Percentiles rank a stretch among this genome's conserved stretches.
phyloP scores from a whole-genome alignment of 2,329 filamentous ascomycete genomes.

The Didymellaceae sp. region DNA sequence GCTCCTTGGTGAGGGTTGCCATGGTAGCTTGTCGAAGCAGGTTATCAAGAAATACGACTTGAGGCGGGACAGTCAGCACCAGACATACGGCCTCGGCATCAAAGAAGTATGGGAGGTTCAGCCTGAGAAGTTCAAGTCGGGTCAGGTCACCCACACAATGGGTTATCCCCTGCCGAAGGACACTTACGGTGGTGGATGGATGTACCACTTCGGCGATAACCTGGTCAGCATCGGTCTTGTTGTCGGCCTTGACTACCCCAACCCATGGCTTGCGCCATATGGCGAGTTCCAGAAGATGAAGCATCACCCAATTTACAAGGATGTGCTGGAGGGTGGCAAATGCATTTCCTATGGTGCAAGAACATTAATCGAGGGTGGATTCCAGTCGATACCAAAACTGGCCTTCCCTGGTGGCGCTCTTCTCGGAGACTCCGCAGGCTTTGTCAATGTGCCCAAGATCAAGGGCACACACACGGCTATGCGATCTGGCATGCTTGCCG shows the following conservation, averaged over 20 bases:
- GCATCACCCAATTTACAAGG: slow-evolving; percentile 88
- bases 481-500: slow-evolving; percentile 95
- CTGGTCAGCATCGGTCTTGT: slow-evolving; percentile 91
- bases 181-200: slow-evolving; percentile 97
- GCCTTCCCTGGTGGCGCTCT: slow-evolving; percentile 94
- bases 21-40: slow-evolving; percentile 94
- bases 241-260: slow-evolving; percentile 91
- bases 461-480: slow-evolving; percentile 98
- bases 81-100: slow-evolving; percentile 92
- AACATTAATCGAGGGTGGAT: slow-evolving; percentile 90
- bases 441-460: slow-evolving; percentile 97
- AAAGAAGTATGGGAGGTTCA: slow-evolving; percentile 98
- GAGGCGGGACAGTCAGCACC: slow-evolving; percentile 84
- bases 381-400: slow-evolving; percentile 96
- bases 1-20: slow-evolving; percentile 91
- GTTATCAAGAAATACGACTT: slow-evolving; percentile 94
- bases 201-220: slow-evolving; percentile 99
- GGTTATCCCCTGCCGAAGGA: slow-evolving; percentile 88
- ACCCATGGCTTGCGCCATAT: slow-evolving; percentile 96
- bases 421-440: slow-evolving; percentile 94
- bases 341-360: slow-evolving; percentile 96
- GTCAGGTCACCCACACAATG: slow-evolving; percentile 86
- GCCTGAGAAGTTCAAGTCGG: slow-evolving; percentile 88
- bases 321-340: slow-evolving; percentile 91
- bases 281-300: slow-evolving; percentile 98